These are phyloP conservation scores for Xylaria cubensis DNA, from an alignment of 495 filamentous ascomycete genomes.

Conservation along the genomic window DNA sequence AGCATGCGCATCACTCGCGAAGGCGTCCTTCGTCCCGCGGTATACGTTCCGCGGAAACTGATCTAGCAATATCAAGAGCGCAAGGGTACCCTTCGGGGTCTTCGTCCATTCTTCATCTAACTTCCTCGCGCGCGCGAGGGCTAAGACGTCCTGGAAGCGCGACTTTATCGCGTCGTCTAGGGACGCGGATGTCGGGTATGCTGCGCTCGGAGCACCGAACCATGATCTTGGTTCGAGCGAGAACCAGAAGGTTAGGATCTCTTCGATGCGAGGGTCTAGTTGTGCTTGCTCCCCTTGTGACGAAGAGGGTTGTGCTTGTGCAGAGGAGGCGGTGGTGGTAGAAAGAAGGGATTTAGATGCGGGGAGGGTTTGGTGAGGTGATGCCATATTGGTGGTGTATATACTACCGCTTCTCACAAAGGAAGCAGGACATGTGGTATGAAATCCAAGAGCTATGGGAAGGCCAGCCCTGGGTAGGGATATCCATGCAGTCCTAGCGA, in stretches of 20 bases:
- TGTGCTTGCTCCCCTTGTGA: neutral
- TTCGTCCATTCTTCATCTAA: neutral
- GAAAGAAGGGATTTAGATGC: neutral
- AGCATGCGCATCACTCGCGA: neutral
- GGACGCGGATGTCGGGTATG: neutral
- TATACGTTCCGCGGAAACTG: conserved; percentile 1
- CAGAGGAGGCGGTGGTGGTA: neutral
- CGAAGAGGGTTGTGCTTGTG: neutral
- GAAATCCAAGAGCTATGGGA: neutral
- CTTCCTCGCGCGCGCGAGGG: neutral
- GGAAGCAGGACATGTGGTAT: neutral
- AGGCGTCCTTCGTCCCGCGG: neutral
- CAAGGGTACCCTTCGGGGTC: neutral
- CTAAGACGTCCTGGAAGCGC: neutral
- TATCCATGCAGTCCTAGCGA: neutral
- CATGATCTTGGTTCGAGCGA: neutral
- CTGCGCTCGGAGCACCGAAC: neutral
- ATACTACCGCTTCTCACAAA: neutral
- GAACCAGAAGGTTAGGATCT: neutral
- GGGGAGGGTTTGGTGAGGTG: neutral
- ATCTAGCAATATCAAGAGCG: neutral
- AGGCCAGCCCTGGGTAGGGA: neutral
- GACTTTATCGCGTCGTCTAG: neutral
- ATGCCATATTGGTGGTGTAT: neutral
- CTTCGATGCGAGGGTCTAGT: neutral